phyloP scores from a whole-genome alignment of 805 yeast genomes.

The Isabelozyma heimii region DNA sequence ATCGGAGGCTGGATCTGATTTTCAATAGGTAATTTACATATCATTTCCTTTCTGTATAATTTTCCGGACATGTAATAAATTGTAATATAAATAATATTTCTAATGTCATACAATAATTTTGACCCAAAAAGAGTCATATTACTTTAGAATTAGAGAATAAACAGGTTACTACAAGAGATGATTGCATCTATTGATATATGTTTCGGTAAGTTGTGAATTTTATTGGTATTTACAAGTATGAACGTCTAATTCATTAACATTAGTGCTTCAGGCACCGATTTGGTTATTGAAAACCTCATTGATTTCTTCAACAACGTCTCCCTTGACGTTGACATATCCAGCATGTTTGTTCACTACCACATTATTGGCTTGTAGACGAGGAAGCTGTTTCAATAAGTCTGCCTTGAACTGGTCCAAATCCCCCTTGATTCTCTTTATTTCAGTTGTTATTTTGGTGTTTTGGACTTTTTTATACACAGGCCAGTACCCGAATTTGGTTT shows the following conservation, averaged over 20 bases:
- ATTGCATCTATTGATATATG: too few relatives aligned
- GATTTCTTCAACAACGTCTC: conserved; percentile 32
- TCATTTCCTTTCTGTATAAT: neutral
- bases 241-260: neutral
- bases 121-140: too few relatives aligned
- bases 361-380: conserved; percentile 41
- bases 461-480: conserved; percentile 79
- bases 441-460: conserved; percentile 66
- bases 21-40: neutral
- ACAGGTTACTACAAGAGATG: too few relatives aligned
- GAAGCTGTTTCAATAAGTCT: conserved; percentile 56
- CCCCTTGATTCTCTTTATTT: conserved; percentile 70
- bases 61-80: neutral
- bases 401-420: conserved; percentile 61
- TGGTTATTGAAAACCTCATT: conserved; percentile 23
- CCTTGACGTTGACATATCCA: conserved; percentile 40
- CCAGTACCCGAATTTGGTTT: conserved; percentile 63
- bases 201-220: too few relatives aligned
- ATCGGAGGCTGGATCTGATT: conserved; percentile 22
- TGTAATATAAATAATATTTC: neutral
- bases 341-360: conserved; percentile 30
- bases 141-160: too few relatives aligned
- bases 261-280: neutral
- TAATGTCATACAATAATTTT: too few relatives aligned
- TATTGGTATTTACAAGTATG: neutral